These are phyloP conservation scores for Avicennia marina DNA, from an alignment of 257 asterid species.

Conservation along the genomic window DNA sequence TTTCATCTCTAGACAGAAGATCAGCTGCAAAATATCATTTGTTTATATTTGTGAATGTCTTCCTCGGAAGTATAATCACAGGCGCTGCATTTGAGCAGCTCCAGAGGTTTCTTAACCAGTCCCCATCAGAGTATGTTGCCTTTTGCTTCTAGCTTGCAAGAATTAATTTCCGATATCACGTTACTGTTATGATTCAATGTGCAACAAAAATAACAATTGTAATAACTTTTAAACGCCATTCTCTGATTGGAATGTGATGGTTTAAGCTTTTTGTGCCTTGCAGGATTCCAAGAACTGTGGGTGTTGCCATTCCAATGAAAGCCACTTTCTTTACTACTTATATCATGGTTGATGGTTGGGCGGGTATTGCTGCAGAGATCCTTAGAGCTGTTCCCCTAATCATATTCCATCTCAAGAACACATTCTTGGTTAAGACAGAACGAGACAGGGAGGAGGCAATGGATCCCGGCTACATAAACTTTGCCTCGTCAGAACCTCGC, in stretches of 20 bases:
- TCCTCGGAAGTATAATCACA: constrained; percentile 76
- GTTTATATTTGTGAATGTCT: constrained; percentile 76
- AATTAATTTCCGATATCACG: too few relatives aligned
- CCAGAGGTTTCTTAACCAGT: constrained; percentile 53
- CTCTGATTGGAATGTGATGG: constrained; percentile 4
- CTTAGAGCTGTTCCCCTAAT: constrained; percentile 65
- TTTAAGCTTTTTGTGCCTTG: constrained; percentile 13
- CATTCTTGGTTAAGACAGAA: constrained; percentile 91
- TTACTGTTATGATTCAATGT: too few relatives aligned
- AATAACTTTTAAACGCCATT: too few relatives aligned
- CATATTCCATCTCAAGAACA: constrained; percentile 68
- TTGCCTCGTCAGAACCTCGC: constrained; percentile 68
- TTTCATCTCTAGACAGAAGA: constrained; percentile 76
- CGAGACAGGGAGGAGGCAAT: constrained; percentile 78
- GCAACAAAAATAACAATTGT: too few relatives aligned
- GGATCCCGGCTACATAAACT: constrained; percentile 74
- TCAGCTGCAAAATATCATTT: constrained; percentile 79
- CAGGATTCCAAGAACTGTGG: constrained; percentile 87
- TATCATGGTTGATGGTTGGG: constrained; percentile 99
- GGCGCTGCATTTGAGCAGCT: constrained; percentile 98
- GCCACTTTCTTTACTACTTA: constrained; percentile 91
- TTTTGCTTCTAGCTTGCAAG: constrained; percentile 3
- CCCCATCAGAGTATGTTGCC: constrained; percentile 70
- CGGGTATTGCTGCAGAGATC: constrained; percentile 89
- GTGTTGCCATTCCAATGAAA: constrained; percentile 88